These are phyloP conservation scores for Hyphodiscus hymeniophilus DNA, from an alignment of 495 filamentous ascomycete species.

Conservation along the genomic window DNA sequence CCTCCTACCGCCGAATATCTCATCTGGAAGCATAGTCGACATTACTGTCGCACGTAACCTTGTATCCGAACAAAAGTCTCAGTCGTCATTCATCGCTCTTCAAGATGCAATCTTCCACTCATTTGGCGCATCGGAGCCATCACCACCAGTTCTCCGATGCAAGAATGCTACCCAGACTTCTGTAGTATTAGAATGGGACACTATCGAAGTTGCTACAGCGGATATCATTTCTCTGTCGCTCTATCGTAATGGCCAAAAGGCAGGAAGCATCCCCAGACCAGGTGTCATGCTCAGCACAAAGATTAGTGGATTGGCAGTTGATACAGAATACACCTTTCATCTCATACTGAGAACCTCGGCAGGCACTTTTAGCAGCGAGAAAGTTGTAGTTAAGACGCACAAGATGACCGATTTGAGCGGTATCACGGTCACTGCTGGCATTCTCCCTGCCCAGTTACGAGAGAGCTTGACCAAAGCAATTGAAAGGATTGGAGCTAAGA, in stretches of 20 bases:
- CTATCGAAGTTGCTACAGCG: constrained; percentile 85
- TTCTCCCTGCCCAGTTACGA: constrained; percentile 65
- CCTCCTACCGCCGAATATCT: constrained; percentile 87
- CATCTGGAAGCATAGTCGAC: constrained; percentile 93
- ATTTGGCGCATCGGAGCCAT: constrained; percentile 77
- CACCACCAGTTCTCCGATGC: constrained; percentile 73
- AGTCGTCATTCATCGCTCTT: constrained; percentile 67
- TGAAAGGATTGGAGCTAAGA: constrained; percentile 84
- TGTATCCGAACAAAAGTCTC: constrained; percentile 61
- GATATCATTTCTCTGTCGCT: constrained; percentile 80
- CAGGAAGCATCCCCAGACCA: constrained; percentile 83
- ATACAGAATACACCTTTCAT: constrained; percentile 93
- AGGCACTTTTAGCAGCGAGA: constrained; percentile 78
- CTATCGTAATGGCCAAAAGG: constrained; percentile 93
- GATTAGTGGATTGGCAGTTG: constrained; percentile 91
- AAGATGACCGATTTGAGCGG: constrained; percentile 98
- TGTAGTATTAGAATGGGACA: constrained; percentile 96
- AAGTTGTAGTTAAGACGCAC: constrained; percentile 80
- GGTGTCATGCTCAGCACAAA: constrained; percentile 85
- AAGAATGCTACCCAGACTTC: constrained; percentile 96
- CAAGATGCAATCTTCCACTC: constrained; percentile 80
- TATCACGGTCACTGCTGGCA: constrained; percentile 88
- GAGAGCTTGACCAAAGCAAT: constrained; percentile 68
- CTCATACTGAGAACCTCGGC: constrained; percentile 83
- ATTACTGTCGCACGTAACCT: constrained; percentile 91